Percentiles rank a stretch among this genome's conserved stretches.
phyloP scores from a whole-genome alignment of 73 alveolate genomes.

The Paramecium primaurelia region DNA sequence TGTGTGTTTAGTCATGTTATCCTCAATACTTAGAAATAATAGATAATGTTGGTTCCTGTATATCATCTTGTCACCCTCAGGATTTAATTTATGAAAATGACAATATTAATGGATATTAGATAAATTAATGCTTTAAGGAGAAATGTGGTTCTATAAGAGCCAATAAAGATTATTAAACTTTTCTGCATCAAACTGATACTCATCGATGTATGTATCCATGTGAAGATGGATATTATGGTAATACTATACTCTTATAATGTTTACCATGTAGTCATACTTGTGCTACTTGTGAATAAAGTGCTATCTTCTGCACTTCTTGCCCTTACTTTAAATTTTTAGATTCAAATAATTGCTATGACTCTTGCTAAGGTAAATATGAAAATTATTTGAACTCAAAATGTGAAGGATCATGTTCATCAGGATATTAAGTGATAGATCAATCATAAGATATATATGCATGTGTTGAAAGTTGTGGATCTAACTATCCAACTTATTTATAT shows the following conservation, averaged over 20 bases:
- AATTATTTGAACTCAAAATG: neutral
- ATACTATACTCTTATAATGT: neutral
- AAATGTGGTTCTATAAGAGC: neutral
- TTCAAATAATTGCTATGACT: neutral
- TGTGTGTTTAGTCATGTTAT: neutral
- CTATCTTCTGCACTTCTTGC: neutral
- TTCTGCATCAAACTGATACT: neutral
- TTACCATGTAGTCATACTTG: neutral
- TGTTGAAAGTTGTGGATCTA: neutral
- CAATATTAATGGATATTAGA: neutral
- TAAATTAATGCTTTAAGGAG: neutral
- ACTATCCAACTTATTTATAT: neutral
- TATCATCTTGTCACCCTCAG: neutral
- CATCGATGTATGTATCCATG: neutral
- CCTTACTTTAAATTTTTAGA: neutral
- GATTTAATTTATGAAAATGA: neutral
- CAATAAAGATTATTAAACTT: neutral
- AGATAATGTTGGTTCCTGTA: neutral
- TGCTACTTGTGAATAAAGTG: neutral
- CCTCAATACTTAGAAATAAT: neutral
- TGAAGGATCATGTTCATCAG: neutral
- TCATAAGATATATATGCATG: neutral
- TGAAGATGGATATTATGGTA: neutral
- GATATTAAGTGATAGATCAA: neutral
- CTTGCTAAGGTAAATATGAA: neutral